Base-by-base conservation (phyloP, 23 red algal species). In the Gracilaria domingensis region DNA sequence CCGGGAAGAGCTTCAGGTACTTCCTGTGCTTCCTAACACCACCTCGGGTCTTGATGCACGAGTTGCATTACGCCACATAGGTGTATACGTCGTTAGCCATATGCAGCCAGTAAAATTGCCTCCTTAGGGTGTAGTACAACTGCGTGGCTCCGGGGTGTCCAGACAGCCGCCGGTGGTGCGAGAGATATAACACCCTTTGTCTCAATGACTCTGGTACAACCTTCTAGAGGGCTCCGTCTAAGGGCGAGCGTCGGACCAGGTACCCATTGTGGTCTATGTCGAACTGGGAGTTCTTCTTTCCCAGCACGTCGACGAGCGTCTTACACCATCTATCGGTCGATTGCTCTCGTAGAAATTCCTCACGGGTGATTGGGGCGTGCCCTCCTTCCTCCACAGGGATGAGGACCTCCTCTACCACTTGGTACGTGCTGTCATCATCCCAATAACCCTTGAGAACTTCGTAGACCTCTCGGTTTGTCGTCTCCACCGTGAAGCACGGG, bases 291-390 rank as follows among this genome's bases (percentile, higher is more conserved):
- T 18, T 24, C 18, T 29, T 62, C 9, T 2, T 55, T 1, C 51
- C 51, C 2, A 20, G 1, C 18, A 2, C 9, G 51, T 55, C 17
- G 1, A 55, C 17, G 9, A 55, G 14, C 1, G 51, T 55, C 18
- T 38, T 48, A 2, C 82, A 86, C 0, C 20, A 66, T 29, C 59
- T 9, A 32, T 73, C 83, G 9, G 8, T 55, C 8, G 32, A 40
- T 36, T 87, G 66, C 30, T 56, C 40, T 53, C 54, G 42, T n/a
- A 76, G 17, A 37, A 87, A 75, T 40, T 87, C 51, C 37, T 87
- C 65, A 2, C 50, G 28, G 0, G 49, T 2, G 18, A 87, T 55
- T 14, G 0, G 81, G 6, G 44, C 53, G 17, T 60, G 57, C 16
- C 67, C 59, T 32, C 13, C 59, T 33, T 84, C 81, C 11, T 35